These are phyloP conservation scores for Globisporangium spinosum DNA, from an alignment of 352 stramenopile species.

Conservation along the genomic window DNA sequence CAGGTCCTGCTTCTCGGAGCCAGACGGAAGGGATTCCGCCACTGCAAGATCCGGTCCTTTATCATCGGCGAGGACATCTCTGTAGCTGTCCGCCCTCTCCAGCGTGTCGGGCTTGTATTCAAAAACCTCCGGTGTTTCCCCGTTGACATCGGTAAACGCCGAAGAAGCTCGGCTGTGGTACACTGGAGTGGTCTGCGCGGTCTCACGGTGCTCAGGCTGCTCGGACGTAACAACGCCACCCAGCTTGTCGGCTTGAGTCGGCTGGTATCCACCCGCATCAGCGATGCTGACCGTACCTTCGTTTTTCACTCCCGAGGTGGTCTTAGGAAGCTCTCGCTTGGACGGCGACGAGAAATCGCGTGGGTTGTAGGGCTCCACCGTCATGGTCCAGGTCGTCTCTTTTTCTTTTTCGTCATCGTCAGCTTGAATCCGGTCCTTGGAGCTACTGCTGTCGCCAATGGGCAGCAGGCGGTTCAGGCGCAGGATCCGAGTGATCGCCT, in stretches of 20 bases:
- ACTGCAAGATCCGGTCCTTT: not conserved
- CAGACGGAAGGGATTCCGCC: not conserved
- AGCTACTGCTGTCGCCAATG: not conserved
- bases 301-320: not conserved
- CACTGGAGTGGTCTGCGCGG: not conserved
- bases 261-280: not conserved
- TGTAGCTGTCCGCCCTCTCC: not conserved
- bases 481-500: constrained; percentile 22
- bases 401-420: constrained; percentile 7
- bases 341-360: not conserved
- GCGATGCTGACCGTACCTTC: not conserved
- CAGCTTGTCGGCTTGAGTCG: not conserved
- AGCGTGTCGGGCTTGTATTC: not conserved
- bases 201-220: not conserved
- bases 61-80: not conserved
- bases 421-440: not conserved
- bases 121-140: constrained; percentile 17
- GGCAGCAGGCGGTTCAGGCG: constrained; percentile 15
- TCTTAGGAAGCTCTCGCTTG: not conserved
- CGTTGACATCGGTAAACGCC: constrained; percentile 30
- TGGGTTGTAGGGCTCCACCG: constrained; percentile 2
- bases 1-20: not conserved
- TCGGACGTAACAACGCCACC: not conserved
- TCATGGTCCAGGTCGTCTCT: constrained; percentile 14
- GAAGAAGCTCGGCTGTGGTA: constrained; percentile 8